Base-by-base conservation (phyloP, 768 basidiomycete species). In the Sistotremastrum niveocremeum region DNA sequence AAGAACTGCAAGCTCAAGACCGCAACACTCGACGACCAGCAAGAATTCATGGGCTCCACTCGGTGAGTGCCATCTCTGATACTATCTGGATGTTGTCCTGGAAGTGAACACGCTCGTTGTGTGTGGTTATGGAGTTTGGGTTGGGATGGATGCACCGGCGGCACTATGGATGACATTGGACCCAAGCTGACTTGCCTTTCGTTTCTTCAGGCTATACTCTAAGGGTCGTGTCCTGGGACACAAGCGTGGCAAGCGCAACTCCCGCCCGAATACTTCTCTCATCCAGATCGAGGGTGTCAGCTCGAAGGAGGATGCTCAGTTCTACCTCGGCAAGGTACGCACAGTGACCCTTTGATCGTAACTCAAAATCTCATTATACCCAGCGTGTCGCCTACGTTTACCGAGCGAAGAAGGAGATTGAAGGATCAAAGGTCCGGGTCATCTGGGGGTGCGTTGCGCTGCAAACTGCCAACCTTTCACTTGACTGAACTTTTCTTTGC, bases 171-270 rank as follows among this genome's bases (percentile, higher is more conserved):
- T 48, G 47, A 46, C 45, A 39, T 31, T 29, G 39, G 30, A 8
- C 32, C 37, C 41, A 31, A 45, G 29, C 46, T 51, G 41, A 49
- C 39, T 32, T 37, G 28, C 50, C 20, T 52, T 47, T 54, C 41
- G 34, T 31, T 46, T 46, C n/a, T 51, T 35, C 62, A 94, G 93
- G 77, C 78, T 95, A 60, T 94, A 95, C 77, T 65, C 67, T 68
- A 98, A 95, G 75, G 95, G 89, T 65, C 90, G 95, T 59, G 81
- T 99, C 62, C 74, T 97, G 59, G 90, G 93, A 54, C 88, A 94
- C 86, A 97, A 97, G 73, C 88, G 95, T 54, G 91, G 87, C 51
- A 98, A 98, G 73, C 84, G 90, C 62, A 97, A 98, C 77, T 75
- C 84, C 48, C 77, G 83, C 61, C 91, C 90, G 61, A 94, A 94